Evolutionary conservation across 768 basidiomycete genomes (phyloP).

Genomic region (Naganishia friedmannii): DNA sequence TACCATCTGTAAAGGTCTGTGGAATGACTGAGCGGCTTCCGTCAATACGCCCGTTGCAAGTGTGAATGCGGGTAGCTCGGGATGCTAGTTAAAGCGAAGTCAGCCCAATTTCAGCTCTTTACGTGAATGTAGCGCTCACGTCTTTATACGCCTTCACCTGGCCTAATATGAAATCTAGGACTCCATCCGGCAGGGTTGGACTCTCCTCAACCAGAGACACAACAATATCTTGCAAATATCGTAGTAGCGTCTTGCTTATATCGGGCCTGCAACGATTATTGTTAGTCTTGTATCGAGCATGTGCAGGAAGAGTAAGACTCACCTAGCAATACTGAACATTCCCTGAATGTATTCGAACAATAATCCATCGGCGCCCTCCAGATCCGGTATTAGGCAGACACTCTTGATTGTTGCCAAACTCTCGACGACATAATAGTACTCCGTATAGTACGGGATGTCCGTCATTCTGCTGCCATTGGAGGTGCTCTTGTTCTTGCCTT

Average conservation of each 20-base stretch:
- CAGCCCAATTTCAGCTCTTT: neutral
- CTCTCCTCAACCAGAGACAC: slow-evolving; percentile 85
- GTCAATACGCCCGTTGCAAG: slow-evolving; percentile 25
- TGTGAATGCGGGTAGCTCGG: slow-evolving; percentile 26
- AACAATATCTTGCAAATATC: slow-evolving; percentile 72
- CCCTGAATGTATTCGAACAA: slow-evolving; percentile 77
- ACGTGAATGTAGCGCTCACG: slow-evolving; percentile 27
- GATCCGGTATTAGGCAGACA: slow-evolving; percentile 87
- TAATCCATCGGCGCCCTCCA: slow-evolving; percentile 75
- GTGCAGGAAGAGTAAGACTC: slow-evolving; percentile 26
- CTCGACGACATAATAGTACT: slow-evolving; percentile 93
- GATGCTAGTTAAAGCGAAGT: slow-evolving; percentile 8
- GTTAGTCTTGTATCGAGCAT: neutral
- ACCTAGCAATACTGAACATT: slow-evolving; percentile 73
- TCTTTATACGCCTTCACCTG: slow-evolving; percentile 60
- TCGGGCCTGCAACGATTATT: slow-evolving; percentile 33
- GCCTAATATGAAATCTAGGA: slow-evolving; percentile 76
- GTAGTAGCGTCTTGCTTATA: slow-evolving; percentile 54
- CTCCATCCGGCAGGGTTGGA: slow-evolving; percentile 68
- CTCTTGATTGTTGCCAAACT: slow-evolving; percentile 91
- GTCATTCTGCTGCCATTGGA: slow-evolving; percentile 46
- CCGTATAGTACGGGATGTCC: slow-evolving; percentile 79
- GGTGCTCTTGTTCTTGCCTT: slow-evolving; percentile 34
- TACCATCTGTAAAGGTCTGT: slow-evolving; percentile 52
- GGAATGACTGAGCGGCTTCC: slow-evolving; percentile 26